Evolutionary conservation across 1,284 basidiomycete genomes (phyloP), one percentile per base, ranked within the genome.

Genomic region (Abortiporus biennis): DNA sequence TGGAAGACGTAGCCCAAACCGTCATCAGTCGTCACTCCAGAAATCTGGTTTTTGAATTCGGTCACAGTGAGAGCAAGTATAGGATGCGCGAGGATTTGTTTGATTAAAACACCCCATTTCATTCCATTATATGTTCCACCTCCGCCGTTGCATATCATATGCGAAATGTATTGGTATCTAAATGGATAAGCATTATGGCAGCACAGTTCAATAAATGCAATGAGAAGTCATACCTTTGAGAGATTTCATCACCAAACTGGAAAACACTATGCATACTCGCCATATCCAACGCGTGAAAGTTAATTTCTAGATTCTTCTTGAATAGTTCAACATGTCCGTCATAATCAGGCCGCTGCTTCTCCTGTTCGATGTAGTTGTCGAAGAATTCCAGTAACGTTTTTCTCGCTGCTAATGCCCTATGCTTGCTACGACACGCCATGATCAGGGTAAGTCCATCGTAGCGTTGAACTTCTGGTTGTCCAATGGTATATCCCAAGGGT

Each of bases 1-100:
- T 92, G 86, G 87, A 88, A 95, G 6, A 85, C 76, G 68, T 72
- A 80, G 0, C 92, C 92, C 0, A 92, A 62, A 16, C 84, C 78
- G 44, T 93, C 89, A 15, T 67, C 62, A 47, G 77, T 88, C 44
- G 73, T 54, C 40, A 79, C 72, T 1, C 87, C 89, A 6, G 56
- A 59, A 13, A 66, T 59, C 57, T 93, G 87, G 1, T 70, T 52
- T 51, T 85, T 78, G 61, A 64, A 91, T 19, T 53, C 55, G 0
- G 89, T 88, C 8, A 68, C 53, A 6, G 80, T 81, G 30, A 87
- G 57, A 1, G 72, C 66, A 8, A 58, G 56, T 24, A 80, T 51
- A 5, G 74, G 71, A 35, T 72, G 59, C 0, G 57, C 65, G 8
- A 76, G 30, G 4, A 86, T 47, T 53, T 91, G 80, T 34, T 65